These are phyloP conservation scores for Globisporangium cederbergense DNA, from an alignment of 352 stramenopile genomes.

Conservation along the genomic window DNA sequence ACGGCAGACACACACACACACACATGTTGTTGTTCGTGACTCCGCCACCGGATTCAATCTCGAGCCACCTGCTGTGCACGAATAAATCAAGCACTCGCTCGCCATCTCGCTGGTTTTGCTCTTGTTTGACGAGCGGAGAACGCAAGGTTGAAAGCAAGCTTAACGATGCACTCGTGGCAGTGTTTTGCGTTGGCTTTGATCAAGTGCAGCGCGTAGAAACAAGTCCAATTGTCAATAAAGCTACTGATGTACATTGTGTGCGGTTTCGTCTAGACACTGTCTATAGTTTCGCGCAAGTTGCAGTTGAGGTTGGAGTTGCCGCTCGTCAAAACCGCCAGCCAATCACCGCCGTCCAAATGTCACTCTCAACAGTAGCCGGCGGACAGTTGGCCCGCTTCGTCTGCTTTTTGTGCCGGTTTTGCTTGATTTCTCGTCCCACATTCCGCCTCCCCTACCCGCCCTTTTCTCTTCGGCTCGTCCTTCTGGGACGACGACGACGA, in stretches of 20 bases:
- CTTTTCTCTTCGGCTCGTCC: slow-evolving; percentile 9
- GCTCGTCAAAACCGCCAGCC: neutral
- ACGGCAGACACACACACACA: neutral
- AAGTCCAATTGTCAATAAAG: neutral
- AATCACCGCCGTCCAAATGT: neutral
- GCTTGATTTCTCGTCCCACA: slow-evolving; percentile 20
- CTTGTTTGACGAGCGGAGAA: neutral
- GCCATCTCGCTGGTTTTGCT: neutral
- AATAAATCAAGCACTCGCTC: neutral
- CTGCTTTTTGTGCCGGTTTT: slow-evolving; percentile 12
- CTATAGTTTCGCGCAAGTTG: neutral
- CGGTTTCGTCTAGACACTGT: too few relatives aligned
- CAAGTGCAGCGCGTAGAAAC: too few relatives aligned
- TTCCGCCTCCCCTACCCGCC: too few relatives aligned
- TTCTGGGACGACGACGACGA: neutral
- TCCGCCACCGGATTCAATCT: neutral
- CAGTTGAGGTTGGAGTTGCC: slow-evolving; percentile 5
- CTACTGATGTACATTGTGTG: neutral
- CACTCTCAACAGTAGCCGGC: slow-evolving; percentile 9
- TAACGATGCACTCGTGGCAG: neutral
- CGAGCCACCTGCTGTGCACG: too few relatives aligned
- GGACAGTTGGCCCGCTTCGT: neutral
- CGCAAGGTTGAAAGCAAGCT: neutral
- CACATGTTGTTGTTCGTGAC: neutral
- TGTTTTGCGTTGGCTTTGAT: neutral